Percentiles rank a stretch among this genome's conserved stretches.
Conservation (phyloP, 495 filamentous ascomycete genomes). For the Aspergillus hancockii region DNA sequence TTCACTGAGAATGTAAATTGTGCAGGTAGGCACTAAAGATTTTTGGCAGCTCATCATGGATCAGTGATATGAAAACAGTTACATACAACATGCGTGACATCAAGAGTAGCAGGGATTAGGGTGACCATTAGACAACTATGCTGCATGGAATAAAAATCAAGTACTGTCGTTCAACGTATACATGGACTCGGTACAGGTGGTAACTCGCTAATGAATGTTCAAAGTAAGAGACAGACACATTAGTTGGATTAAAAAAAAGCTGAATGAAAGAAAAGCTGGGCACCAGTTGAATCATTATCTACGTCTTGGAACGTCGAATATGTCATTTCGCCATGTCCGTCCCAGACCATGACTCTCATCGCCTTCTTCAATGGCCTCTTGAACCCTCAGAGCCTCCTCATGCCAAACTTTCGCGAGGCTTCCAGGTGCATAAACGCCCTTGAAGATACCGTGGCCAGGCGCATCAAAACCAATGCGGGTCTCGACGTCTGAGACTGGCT, state of each 20-base stretch:
- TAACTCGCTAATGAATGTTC: neutral
- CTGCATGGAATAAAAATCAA: neutral
- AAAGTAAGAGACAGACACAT: neutral
- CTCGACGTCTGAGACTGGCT: constrained; percentile 69
- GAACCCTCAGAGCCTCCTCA: constrained; percentile 70
- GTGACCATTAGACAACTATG: neutral
- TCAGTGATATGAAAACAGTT: neutral
- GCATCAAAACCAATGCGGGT: constrained; percentile 64
- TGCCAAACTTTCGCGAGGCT: constrained; percentile 86
- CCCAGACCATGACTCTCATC: constrained; percentile 41
- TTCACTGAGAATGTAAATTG: neutral
- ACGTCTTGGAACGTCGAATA: constrained; percentile 66
- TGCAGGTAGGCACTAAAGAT: neutral
- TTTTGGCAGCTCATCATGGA: neutral
- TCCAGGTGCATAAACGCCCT: constrained; percentile 81
- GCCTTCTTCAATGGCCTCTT: constrained; percentile 61
- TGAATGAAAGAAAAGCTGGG: neutral
- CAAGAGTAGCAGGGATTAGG: neutral
- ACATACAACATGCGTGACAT: neutral
- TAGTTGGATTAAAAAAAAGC: neutral
- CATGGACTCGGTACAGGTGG: neutral
- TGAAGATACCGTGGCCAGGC: constrained; percentile 69
- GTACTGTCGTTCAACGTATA: neutral
- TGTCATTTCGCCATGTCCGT: constrained; percentile 73
- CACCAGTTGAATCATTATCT: neutral